These are phyloP conservation scores for Flaveria bidentis DNA, from an alignment of 129 eudicot species.

Conservation along the genomic window DNA sequence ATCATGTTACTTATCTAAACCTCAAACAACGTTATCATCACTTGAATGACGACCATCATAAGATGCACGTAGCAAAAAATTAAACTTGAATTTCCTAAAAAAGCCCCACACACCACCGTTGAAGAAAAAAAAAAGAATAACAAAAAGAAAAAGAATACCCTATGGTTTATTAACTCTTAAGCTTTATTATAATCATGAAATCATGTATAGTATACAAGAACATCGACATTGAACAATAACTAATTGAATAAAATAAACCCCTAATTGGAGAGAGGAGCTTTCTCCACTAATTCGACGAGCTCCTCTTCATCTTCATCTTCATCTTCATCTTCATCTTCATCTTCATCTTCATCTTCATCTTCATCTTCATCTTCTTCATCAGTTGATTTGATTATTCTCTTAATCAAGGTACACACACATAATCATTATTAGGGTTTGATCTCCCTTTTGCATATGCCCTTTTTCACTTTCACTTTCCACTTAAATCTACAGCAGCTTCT, in stretches of 20 bases:
- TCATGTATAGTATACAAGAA: too few species aligned
- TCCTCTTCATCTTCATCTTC: slow-evolving; percentile 25
- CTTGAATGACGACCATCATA: too few species aligned
- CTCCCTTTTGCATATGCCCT: not conserved
- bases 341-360: slow-evolving; percentile 17
- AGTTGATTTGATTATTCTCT: not conserved
- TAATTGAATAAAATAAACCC: slow-evolving; percentile 13
- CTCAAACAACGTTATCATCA: too few species aligned
- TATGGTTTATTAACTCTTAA: too few species aligned
- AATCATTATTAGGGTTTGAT: slow-evolving; percentile 30
- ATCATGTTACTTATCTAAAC: too few species aligned
- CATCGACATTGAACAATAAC: not conserved
- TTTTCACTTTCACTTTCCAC: slow-evolving; percentile 19
- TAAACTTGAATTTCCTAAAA: too few species aligned
- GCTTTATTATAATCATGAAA: too few species aligned
- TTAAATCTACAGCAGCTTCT: slow-evolving; percentile 14
- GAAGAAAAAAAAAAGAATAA: too few species aligned
- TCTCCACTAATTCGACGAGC: slow-evolving; percentile 24
- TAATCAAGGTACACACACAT: slow-evolving; percentile 6
- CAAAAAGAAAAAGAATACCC: too few species aligned
- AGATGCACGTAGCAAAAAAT: too few species aligned
- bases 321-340: slow-evolving; percentile 22
- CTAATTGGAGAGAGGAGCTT: slow-evolving; percentile 31
- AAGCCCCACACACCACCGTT: too few species aligned
- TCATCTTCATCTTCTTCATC: slow-evolving; percentile 16